These are phyloP conservation scores for Obba rivulosa DNA, from an alignment of 768 basidiomycete genomes.

Conservation along the genomic window DNA sequence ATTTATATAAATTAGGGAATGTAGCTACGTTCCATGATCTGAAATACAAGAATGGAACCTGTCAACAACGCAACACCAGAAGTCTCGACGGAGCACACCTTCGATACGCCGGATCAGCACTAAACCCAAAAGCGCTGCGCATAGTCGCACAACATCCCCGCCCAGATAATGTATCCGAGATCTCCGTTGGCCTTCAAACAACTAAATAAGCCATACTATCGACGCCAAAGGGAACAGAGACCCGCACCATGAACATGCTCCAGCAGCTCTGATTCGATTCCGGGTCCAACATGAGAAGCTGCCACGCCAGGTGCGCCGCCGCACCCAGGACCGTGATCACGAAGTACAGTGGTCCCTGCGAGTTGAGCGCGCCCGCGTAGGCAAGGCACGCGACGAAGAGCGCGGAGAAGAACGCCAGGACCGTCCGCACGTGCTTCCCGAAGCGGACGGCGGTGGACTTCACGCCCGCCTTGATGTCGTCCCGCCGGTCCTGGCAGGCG, in stretches of 20 bases:
- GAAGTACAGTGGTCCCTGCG: conserved; percentile 8
- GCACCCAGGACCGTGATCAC: conserved; percentile 15
- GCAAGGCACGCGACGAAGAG: conserved; percentile 50
- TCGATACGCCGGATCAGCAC: too few relatives aligned
- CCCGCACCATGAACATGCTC: conserved; percentile 5
- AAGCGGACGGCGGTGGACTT: conserved; percentile 74
- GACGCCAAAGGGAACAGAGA: background rate
- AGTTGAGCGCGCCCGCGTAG: conserved; percentile 43
- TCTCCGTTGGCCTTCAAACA: background rate
- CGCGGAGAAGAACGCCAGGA: conserved; percentile 49
- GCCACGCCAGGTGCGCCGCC: conserved; percentile 19
- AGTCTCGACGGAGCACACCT: too few relatives aligned
- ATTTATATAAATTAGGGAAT: too few relatives aligned
- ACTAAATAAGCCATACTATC: background rate
- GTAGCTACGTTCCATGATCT: too few relatives aligned
- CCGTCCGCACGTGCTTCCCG: conserved; percentile 52
- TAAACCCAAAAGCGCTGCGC: too few relatives aligned
- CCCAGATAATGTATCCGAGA: background rate
- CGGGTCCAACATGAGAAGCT: conserved; percentile 17
- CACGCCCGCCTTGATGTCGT: conserved; percentile 67
- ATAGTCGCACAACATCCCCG: background rate
- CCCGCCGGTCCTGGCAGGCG: conserved; percentile 71
- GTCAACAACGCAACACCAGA: too few relatives aligned
- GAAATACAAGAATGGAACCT: too few relatives aligned
- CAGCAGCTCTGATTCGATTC: conserved; percentile 17